Evolutionary conservation across 139 green algal species (phyloP).

Genomic region (Chlamydomonas asymmetrica): DNA sequence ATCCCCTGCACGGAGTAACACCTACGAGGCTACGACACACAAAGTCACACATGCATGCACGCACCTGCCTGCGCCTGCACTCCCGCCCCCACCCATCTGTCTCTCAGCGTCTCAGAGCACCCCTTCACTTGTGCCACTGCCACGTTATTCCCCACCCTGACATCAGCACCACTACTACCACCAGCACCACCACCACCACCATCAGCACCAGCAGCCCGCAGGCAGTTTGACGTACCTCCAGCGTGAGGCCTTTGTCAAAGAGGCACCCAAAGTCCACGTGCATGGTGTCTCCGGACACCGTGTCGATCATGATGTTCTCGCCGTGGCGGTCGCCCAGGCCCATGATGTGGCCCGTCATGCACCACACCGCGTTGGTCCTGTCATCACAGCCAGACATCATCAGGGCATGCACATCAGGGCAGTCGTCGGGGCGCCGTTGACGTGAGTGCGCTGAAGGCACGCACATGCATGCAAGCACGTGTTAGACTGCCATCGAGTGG

Average conservation of each 20-base stretch:
- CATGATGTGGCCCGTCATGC: constrained; percentile 73
- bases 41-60: too few relatives aligned
- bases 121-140: too few relatives aligned
- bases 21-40: too few relatives aligned
- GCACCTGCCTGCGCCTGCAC: too few relatives aligned
- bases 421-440: neutral
- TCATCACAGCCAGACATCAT: neutral
- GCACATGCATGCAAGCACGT: too few relatives aligned
- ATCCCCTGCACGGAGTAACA: too few relatives aligned
- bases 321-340: constrained; percentile 90
- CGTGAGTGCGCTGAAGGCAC: too few relatives aligned
- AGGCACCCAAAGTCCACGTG: constrained; percentile 96
- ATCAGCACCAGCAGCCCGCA: constrained; percentile 56
- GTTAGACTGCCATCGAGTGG: too few relatives aligned
- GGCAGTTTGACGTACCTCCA: constrained; percentile 36
- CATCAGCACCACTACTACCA: too few relatives aligned
- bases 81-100: too few relatives aligned
- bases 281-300: constrained; percentile 47
- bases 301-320: constrained; percentile 95
- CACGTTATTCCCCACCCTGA: too few relatives aligned
- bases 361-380: constrained; percentile 76
- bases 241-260: constrained; percentile 78
- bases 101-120: too few relatives aligned
- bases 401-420: neutral
- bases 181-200: constrained; percentile 81